These are phyloP conservation scores for Fraxinus floribunda DNA, from an alignment of 305 asterid species.

Conservation along the genomic window DNA sequence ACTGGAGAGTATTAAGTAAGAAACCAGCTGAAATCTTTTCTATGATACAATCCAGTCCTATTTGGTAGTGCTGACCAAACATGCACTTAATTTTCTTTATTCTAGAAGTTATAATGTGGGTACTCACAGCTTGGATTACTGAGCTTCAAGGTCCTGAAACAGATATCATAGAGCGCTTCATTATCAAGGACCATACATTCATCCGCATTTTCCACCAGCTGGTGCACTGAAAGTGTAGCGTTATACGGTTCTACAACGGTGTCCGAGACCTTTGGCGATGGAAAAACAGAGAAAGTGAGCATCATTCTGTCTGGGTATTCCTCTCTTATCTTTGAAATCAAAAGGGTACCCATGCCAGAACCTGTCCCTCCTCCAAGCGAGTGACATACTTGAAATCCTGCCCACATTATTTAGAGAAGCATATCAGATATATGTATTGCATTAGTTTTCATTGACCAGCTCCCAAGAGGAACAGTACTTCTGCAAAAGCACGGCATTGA, in stretches of 20 bases:
- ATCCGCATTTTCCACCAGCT: constrained; percentile 85
- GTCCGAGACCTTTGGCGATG: constrained; percentile 85
- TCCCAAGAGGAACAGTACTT: background rate
- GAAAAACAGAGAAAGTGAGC: constrained; percentile 91
- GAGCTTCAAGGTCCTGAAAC: constrained; percentile 90
- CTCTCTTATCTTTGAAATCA: constrained; percentile 84
- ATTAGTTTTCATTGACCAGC: background rate
- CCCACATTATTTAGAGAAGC: constrained; percentile 4
- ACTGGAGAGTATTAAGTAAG: background rate
- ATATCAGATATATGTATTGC: background rate
- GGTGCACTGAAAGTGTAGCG: constrained; percentile 87
- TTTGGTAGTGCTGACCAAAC: background rate
- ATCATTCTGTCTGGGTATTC: constrained; percentile 90
- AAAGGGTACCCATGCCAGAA: constrained; percentile 88
- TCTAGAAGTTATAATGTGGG: background rate
- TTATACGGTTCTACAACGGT: constrained; percentile 87
- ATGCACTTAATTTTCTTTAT: background rate
- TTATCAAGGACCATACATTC: constrained; percentile 94
- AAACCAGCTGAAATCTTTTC: background rate
- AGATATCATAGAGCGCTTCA: constrained; percentile 83
- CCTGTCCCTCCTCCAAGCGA: constrained; percentile 94
- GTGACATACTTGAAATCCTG: constrained; percentile 93
- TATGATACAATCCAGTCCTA: background rate
- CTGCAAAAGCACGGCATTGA: background rate
- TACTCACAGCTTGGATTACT: constrained; percentile 92